A percentile compares a stretch with the other conserved stretches of the same genome.
These are phyloP conservation scores for Orobanche coerulescens DNA, from an alignment of 257 asterid genomes.

Conservation along the genomic window DNA sequence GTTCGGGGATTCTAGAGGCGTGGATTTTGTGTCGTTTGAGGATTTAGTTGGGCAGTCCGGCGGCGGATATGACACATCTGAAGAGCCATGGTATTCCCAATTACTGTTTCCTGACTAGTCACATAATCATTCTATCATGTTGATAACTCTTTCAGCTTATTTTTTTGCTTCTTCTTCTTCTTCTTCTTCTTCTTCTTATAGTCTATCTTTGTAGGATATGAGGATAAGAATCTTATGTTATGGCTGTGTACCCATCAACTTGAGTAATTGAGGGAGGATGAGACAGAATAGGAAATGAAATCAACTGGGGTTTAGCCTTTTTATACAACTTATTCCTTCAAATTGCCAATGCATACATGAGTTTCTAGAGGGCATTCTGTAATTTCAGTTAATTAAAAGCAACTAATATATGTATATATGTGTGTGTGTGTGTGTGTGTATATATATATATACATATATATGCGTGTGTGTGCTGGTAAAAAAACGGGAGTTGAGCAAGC, in stretches of 20 bases:
- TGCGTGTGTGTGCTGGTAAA: too few relatives aligned
- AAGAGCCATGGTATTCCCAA: constrained; percentile 51
- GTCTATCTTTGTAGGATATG: background rate
- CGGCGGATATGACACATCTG: constrained; percentile 54
- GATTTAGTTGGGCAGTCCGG: constrained; percentile 46
- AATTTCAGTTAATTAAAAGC: background rate
- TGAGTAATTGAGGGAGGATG: background rate
- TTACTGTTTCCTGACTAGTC: background rate
- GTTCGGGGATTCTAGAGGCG: constrained; percentile 45
- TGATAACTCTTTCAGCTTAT: background rate
- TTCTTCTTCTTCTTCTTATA: background rate
- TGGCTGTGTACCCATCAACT: background rate
- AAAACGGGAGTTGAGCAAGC: background rate
- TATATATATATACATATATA: too few relatives aligned
- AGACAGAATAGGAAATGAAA: background rate
- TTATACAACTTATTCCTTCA: constrained; percentile 1
- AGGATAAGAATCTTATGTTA: background rate
- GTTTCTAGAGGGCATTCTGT: too few relatives aligned
- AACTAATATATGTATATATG: background rate
- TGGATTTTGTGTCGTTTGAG: constrained; percentile 42
- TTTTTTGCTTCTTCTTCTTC: background rate
- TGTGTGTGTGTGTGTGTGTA: too few relatives aligned
- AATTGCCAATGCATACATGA: background rate
- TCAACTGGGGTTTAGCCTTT: constrained; percentile 3
- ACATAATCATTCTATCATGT: background rate